These are phyloP conservation scores for Sugiyamaella paludigena DNA, from an alignment of 1,139 yeast genomes.

Conservation along the genomic window DNA sequence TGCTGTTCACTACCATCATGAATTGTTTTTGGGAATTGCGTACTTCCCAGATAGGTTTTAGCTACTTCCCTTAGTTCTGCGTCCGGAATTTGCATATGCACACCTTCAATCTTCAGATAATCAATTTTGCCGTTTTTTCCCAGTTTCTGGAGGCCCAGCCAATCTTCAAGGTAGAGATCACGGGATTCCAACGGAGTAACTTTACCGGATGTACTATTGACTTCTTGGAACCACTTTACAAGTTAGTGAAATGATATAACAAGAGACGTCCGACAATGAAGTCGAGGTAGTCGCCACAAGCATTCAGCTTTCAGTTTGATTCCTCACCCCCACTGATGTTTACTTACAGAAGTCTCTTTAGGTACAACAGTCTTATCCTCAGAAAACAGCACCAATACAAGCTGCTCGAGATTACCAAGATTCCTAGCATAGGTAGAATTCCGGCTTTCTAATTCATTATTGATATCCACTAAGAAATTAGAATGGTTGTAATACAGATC, in stretches of 20 bases:
- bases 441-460: slow-evolving; percentile 51
- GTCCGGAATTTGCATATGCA: slow-evolving; percentile 64
- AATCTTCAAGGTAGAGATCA: slow-evolving; percentile 49
- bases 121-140: slow-evolving; percentile 46
- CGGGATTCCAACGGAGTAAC: slow-evolving; percentile 52
- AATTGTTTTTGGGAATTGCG: slow-evolving; percentile 1
- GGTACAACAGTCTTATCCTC: slow-evolving; percentile 71
- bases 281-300: not conserved
- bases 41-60: slow-evolving; percentile 5
- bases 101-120: slow-evolving; percentile 54
- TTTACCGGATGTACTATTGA: slow-evolving; percentile 45
- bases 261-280: not conserved
- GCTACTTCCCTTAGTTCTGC: slow-evolving; percentile 12
- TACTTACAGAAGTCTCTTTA: slow-evolving; percentile 58
- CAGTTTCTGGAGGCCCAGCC: slow-evolving; percentile 57
- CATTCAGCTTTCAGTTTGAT: not conserved
- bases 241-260: not conserved
- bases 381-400: slow-evolving; percentile 60
- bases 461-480: slow-evolving; percentile 58
- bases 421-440: slow-evolving; percentile 45
- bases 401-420: slow-evolving; percentile 45
- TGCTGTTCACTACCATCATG: not conserved
- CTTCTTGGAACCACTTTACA: slow-evolving; percentile 50
- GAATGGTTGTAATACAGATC: slow-evolving; percentile 52
- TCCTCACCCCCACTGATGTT: not conserved